Conservation (phyloP, 2,329 filamentous ascomycete genomes). For the Bipolaris victoriae region DNA sequence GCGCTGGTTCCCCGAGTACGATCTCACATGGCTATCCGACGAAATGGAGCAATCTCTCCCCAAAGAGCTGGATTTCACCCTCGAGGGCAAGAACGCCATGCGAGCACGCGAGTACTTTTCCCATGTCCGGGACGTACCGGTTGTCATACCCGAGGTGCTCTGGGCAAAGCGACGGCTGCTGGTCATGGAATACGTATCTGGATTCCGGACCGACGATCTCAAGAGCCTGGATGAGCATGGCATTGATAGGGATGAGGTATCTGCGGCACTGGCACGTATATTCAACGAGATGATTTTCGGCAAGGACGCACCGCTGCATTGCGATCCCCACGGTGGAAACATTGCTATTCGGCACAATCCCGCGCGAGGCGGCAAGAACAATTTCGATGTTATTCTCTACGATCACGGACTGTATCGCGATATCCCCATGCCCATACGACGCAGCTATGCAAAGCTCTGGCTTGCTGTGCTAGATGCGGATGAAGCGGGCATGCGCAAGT, state of each 20-base stretch:
- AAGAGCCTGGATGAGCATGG: slow-evolving; percentile 81
- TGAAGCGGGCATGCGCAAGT: slow-evolving; percentile 82
- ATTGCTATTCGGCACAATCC: slow-evolving; percentile 85
- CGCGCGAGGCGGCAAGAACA: slow-evolving; percentile 62
- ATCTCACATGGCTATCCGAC: slow-evolving; percentile 90
- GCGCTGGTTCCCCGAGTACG: slow-evolving; percentile 95
- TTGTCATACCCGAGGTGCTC: slow-evolving; percentile 87
- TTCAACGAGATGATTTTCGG: slow-evolving; percentile 99
- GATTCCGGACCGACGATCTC: slow-evolving; percentile 86
- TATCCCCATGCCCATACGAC: slow-evolving; percentile 77
- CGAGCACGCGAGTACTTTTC: slow-evolving; percentile 82
- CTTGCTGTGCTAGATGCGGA: slow-evolving; percentile 92
- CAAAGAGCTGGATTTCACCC: slow-evolving; percentile 86
- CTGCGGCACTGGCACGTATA: slow-evolving; percentile 83
- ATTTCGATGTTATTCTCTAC: slow-evolving; percentile 96
- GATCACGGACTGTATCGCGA: slow-evolving; percentile 96
- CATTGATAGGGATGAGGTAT: slow-evolving; percentile 95
- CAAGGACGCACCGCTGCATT: slow-evolving; percentile 84
- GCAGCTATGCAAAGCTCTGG: slow-evolving; percentile 96
- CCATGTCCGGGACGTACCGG: slow-evolving; percentile 72
- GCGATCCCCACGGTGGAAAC: slow-evolving; percentile 96
- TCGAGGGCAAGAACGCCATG: slow-evolving; percentile 83
- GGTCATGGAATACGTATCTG: slow-evolving; percentile 93
- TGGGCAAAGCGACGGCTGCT: slow-evolving; percentile 89
- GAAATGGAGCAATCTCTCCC: slow-evolving; percentile 93